phyloP scores from a whole-genome alignment of 2,329 filamentous ascomycete genomes.

The Sporothrix curviconia region DNA sequence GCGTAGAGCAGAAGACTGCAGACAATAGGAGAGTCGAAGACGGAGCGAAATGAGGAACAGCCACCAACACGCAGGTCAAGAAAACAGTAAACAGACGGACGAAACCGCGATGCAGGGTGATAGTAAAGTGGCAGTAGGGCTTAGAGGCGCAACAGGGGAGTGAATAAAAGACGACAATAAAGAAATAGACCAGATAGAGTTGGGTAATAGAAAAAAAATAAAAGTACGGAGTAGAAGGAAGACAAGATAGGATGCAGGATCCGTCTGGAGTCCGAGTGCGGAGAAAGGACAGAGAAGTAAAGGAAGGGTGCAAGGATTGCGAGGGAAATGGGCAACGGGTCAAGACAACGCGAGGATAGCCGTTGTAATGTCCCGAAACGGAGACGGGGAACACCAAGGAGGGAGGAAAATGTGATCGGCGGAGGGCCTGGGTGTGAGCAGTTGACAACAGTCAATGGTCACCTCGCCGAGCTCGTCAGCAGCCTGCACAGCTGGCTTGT shows the following conservation, averaged over 20 bases:
- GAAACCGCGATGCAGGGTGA: no score
- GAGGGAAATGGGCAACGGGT: no score
- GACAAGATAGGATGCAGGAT: background rate
- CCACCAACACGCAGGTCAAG: slow-evolving; percentile 6
- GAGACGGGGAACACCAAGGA: no score
- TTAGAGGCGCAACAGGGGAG: background rate
- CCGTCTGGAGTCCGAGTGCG: background rate
- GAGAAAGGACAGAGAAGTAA: no score
- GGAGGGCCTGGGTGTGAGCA: no score
- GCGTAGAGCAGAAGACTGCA: background rate
- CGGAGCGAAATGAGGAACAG: slow-evolving; percentile 1
- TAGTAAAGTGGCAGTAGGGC: background rate
- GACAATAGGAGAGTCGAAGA: background rate
- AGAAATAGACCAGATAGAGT: background rate
- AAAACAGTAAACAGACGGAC: background rate
- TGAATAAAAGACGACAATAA: background rate
- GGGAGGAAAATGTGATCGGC: no score
- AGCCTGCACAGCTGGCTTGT: no score
- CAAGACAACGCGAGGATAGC: background rate
- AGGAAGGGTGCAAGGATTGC: background rate
- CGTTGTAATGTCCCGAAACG: background rate
- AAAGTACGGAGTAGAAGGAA: background rate
- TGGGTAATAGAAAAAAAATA: no score
- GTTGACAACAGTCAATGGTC: no score
- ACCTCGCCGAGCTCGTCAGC: no score